These are phyloP conservation scores for Apiospora saccharicola DNA, from an alignment of 2,329 filamentous ascomycete species.

Conservation along the genomic window DNA sequence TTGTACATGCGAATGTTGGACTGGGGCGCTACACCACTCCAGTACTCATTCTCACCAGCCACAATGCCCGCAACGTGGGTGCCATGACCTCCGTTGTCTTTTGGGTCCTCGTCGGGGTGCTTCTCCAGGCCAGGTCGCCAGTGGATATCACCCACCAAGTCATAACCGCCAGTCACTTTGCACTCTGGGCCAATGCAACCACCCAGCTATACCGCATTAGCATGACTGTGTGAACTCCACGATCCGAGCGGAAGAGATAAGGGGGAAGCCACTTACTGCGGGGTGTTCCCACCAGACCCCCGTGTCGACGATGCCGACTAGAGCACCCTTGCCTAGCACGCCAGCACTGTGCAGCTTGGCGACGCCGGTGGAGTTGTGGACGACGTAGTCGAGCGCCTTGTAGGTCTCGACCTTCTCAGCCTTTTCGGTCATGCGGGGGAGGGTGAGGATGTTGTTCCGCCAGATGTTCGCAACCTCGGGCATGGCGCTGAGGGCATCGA, in stretches of 20 bases:
- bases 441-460: conserved; percentile 33
- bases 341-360: conserved; percentile 31
- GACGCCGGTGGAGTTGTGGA: conserved; percentile 33
- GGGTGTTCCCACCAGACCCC: conserved; percentile 32
- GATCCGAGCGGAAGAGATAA: neutral
- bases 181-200: conserved; percentile 33
- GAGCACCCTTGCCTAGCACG: conserved; percentile 32
- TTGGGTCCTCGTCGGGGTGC: conserved; percentile 36
- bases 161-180: conserved; percentile 33
- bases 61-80: conserved; percentile 44
- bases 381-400: conserved; percentile 29
- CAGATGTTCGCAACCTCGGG: conserved; percentile 38
- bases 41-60: conserved; percentile 37
- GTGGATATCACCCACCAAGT: conserved; percentile 31
- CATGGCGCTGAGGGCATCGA: conserved; percentile 44
- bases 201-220: conserved; percentile 27
- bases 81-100: conserved; percentile 38
- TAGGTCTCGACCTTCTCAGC: conserved; percentile 24
- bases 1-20: conserved; percentile 40
- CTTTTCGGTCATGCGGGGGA: conserved; percentile 30
- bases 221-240: neutral
- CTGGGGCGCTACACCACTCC: conserved; percentile 41
- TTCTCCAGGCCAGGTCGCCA: conserved; percentile 28
- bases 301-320: conserved; percentile 33
- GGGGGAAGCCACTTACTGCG: conserved; percentile 22